phyloP scores from a whole-genome alignment of 495 filamentous ascomycete species.

The Penicillium alfredii region DNA sequence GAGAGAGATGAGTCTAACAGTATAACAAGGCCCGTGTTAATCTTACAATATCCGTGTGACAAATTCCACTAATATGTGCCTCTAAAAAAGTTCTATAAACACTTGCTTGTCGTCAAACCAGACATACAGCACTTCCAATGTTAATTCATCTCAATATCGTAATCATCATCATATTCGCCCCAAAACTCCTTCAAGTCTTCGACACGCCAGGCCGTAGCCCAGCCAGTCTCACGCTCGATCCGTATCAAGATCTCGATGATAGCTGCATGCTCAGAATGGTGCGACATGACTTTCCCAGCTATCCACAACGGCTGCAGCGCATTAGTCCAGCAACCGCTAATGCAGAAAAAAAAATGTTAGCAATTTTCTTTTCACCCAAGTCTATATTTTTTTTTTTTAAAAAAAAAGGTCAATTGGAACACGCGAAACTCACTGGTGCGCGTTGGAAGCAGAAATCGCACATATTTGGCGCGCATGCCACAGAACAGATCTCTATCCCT shows the following conservation, averaged over 20 bases:
- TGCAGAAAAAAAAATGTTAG: background rate
- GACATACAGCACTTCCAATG: background rate
- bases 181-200: slow-evolving; percentile 39
- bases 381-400: no score
- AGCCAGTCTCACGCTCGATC: slow-evolving; percentile 40
- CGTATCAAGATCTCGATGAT: slow-evolving; percentile 32
- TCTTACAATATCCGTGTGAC: no score
- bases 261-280: slow-evolving; percentile 38
- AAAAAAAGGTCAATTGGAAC: background rate
- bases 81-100: no score
- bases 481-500: slow-evolving; percentile 27
- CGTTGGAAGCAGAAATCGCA: slow-evolving; percentile 37
- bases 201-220: slow-evolving; percentile 39
- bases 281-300: slow-evolving; percentile 40
- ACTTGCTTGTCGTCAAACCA: no score
- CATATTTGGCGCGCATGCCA: slow-evolving; percentile 45
- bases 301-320: slow-evolving; percentile 44
- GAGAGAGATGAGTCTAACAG: no score
- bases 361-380: background rate
- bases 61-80: no score
- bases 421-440: slow-evolving; percentile 22
- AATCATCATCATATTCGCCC: slow-evolving; percentile 33
- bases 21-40: no score
- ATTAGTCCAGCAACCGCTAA: slow-evolving; percentile 42
- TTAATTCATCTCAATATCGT: slow-evolving; percentile 21